These are phyloP conservation scores for Gossypium raimondii DNA, from an alignment of 345 rosid species.

Conservation along the genomic window DNA sequence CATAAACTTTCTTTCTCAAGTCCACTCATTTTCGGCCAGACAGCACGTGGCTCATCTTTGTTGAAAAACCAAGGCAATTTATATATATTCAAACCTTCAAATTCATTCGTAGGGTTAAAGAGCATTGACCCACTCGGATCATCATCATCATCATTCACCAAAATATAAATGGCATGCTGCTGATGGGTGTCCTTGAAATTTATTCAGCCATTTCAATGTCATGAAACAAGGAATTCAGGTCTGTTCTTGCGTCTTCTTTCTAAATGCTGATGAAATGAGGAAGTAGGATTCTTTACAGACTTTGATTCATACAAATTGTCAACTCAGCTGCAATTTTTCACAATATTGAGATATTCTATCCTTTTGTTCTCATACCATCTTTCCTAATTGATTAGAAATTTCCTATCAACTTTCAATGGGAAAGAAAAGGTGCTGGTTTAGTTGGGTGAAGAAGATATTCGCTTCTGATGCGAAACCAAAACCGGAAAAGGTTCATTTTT, in stretches of 20 bases:
- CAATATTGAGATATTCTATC: background rate
- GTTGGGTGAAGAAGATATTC: slow-evolving; percentile 59
- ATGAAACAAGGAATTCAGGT: slow-evolving; percentile 4
- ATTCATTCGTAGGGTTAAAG: background rate
- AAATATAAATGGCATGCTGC: too few relatives aligned
- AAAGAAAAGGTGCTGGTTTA: slow-evolving; percentile 54
- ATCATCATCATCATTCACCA: slow-evolving; percentile 11
- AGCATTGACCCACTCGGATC: background rate
- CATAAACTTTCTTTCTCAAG: background rate
- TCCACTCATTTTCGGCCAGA: background rate
- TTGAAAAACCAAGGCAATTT: background rate
- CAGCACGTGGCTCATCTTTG: background rate
- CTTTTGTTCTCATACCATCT: background rate
- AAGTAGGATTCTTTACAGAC: background rate
- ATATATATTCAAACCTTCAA: slow-evolving; percentile 4
- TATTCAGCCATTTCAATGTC: background rate
- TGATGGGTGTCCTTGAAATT: background rate
- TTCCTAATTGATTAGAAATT: slow-evolving; percentile 20
- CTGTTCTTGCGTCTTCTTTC: background rate
- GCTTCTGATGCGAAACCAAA: slow-evolving; percentile 44
- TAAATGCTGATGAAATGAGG: background rate
- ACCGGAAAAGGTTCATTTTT: slow-evolving; percentile 44
- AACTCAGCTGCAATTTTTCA: background rate
- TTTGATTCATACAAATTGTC: background rate
- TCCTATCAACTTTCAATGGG: slow-evolving; percentile 45